Percentiles rank a stretch among this genome's conserved stretches.
Conservation (phyloP, 352 stramenopile species). For the Pythium dissimile region DNA sequence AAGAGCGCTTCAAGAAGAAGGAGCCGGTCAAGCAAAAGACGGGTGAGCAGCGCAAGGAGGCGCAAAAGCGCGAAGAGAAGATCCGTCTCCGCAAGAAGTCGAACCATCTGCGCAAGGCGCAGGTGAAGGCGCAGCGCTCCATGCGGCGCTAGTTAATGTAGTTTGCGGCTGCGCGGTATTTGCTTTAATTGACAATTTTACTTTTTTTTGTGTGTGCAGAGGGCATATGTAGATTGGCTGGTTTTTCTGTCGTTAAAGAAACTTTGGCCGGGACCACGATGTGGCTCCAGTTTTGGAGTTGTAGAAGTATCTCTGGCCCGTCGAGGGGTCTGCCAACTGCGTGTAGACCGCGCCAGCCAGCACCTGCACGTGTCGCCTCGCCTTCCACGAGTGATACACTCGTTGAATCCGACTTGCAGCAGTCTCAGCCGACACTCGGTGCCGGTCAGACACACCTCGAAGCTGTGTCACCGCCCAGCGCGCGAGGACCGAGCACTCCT, state of each 20-base stretch:
- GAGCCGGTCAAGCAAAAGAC: conserved; percentile 73
- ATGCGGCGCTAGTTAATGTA: conserved; percentile 17
- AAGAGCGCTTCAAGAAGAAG: conserved; percentile 85
- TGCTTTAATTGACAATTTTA: too few relatives aligned
- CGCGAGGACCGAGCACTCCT: neutral
- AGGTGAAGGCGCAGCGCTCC: conserved; percentile 45
- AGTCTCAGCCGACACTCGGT: conserved; percentile 21
- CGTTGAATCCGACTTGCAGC: conserved; percentile 49
- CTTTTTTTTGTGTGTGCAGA: too few relatives aligned
- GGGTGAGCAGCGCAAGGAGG: conserved; percentile 64
- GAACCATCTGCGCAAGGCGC: conserved; percentile 59
- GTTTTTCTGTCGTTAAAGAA: conserved; percentile 15
- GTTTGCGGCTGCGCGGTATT: too few relatives aligned
- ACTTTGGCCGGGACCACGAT: conserved; percentile 47
- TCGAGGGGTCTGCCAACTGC: conserved; percentile 39
- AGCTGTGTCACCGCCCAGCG: conserved; percentile 33
- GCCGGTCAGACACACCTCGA: conserved; percentile 12
- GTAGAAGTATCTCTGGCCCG: conserved; percentile 45
- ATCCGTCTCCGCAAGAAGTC: conserved; percentile 82
- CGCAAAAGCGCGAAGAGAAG: conserved; percentile 72
- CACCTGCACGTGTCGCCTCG: conserved; percentile 28
- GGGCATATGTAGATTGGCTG: neutral
- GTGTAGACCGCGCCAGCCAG: conserved; percentile 41
- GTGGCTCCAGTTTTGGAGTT: conserved; percentile 53
- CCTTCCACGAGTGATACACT: conserved; percentile 56